Conservation (phyloP, 306 rosid genomes). For the Acacia confusa region DNA sequence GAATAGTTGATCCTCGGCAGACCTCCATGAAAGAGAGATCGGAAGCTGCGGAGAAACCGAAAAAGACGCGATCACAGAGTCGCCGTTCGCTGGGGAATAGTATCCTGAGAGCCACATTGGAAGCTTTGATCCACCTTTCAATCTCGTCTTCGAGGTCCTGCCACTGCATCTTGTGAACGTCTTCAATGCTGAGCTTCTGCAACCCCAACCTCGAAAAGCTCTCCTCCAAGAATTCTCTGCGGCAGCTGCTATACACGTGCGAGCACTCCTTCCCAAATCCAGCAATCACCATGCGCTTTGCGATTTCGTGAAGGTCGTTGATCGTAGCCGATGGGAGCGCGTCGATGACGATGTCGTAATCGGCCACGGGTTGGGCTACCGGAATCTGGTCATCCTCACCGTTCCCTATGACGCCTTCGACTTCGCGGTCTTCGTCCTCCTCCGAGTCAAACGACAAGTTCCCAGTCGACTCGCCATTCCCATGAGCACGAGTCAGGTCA, state of each 20-base stretch:
- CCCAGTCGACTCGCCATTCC: slow-evolving; percentile 46
- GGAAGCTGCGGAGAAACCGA: slow-evolving; percentile 56
- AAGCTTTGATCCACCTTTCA: slow-evolving; percentile 68
- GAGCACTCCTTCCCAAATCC: slow-evolving; percentile 73
- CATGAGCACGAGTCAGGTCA: slow-evolving; percentile 46
- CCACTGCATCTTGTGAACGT: slow-evolving; percentile 67
- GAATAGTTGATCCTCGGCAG: slow-evolving; percentile 63
- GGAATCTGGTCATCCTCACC: slow-evolving; percentile 50
- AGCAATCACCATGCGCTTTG: slow-evolving; percentile 73
- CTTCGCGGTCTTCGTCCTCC: slow-evolving; percentile 42
- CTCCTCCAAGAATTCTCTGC: slow-evolving; percentile 72
- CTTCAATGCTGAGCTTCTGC: slow-evolving; percentile 66
- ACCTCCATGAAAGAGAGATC: slow-evolving; percentile 80
- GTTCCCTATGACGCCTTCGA: slow-evolving; percentile 29
- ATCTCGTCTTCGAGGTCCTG: slow-evolving; percentile 69
- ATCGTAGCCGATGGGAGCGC: slow-evolving; percentile 62
- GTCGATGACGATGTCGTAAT: slow-evolving; percentile 61
- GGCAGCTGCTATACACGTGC: slow-evolving; percentile 64
- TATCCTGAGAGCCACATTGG: slow-evolving; percentile 58
- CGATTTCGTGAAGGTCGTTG: slow-evolving; percentile 68
- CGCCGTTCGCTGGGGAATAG: slow-evolving; percentile 71
- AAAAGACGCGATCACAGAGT: slow-evolving; percentile 65
- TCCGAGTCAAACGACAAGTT: slow-evolving; percentile 51
- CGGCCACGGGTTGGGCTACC: slow-evolving; percentile 52
- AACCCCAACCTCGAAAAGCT: slow-evolving; percentile 64